phyloP scores from a whole-genome alignment of 176 grass and related monocot genomes.

The Phoenix dactylifera region DNA sequence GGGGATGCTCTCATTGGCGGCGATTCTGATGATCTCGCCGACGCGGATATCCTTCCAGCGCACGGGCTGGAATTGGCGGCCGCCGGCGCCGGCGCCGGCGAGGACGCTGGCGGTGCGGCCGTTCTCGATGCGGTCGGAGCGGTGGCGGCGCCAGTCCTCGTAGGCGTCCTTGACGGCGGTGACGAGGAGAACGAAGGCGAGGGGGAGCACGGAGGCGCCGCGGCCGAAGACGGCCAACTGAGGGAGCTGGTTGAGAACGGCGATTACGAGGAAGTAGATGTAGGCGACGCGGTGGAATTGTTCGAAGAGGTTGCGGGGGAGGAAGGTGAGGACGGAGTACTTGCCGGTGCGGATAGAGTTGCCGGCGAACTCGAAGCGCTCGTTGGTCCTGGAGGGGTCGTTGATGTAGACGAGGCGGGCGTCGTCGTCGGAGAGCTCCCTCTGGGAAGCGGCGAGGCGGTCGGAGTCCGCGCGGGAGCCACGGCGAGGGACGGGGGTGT shows the following conservation, averaged over 20 bases:
- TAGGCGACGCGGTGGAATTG: constrained; percentile 96
- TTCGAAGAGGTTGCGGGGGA: constrained; percentile 92
- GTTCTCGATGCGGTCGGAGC: constrained; percentile 22
- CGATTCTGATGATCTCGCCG: constrained; percentile 6
- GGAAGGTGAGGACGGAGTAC: constrained; percentile 81
- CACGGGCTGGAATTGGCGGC: constrained; percentile 3
- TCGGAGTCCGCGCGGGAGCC: constrained; percentile 55
- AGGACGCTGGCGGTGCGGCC: constrained; percentile 3
- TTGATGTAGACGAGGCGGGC: constrained; percentile 56
- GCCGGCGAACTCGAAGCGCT: constrained; percentile 45
- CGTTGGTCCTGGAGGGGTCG: constrained; percentile 39
- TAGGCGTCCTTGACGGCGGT: constrained; percentile 28
- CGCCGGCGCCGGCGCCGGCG: background rate
- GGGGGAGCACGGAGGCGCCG: constrained; percentile 19
- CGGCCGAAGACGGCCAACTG: constrained; percentile 29
- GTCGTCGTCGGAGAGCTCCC: constrained; percentile 66
- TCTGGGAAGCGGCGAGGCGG: constrained; percentile 53
- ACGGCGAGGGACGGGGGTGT: constrained; percentile 3
- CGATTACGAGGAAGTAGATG: constrained; percentile 89
- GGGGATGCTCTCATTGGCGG: constrained; percentile 17
- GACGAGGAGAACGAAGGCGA: constrained; percentile 24
- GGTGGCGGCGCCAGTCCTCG: constrained; percentile 30
- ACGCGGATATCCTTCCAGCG: constrained; percentile 20
- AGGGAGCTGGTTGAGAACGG: constrained; percentile 85
- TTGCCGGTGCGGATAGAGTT: constrained; percentile 85